phyloP scores from a whole-genome alignment of 2,329 filamentous ascomycete genomes.

The Stagonosporopsis vannaccii region DNA sequence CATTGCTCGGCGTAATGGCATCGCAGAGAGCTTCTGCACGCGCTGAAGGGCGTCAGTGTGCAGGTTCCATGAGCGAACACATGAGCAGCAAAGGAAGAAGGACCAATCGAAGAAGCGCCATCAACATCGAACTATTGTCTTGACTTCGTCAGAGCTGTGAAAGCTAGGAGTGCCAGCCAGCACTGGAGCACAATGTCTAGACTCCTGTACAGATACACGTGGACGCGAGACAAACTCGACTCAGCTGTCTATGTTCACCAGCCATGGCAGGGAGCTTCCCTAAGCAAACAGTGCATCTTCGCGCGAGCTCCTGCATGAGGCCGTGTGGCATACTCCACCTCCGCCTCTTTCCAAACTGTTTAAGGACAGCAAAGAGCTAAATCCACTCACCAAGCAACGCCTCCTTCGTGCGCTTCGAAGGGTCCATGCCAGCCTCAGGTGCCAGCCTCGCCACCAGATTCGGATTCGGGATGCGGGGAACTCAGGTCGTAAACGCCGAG shows the following conservation, averaged over 20 bases:
- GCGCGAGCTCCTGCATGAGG: not conserved
- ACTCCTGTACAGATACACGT: not conserved
- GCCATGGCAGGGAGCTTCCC: not conserved
- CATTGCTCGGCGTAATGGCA: constrained; percentile 56
- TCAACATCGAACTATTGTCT: not conserved
- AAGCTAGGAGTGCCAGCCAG: not conserved
- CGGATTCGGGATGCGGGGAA: constrained; percentile 3
- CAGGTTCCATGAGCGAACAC: not conserved
- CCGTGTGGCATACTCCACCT: not conserved
- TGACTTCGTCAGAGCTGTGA: not conserved
- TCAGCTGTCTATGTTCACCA: not conserved
- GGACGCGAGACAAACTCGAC: not conserved
- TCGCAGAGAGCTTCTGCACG: constrained; percentile 51
- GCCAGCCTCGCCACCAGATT: constrained; percentile 10
- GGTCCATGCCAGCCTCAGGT: constrained; percentile 45
- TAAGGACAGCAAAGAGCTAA: not conserved
- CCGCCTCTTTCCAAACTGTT: not conserved
- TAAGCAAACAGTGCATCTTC: not conserved
- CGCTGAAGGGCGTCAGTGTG: constrained; percentile 30
- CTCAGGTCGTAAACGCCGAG: not conserved
- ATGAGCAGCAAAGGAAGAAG: not conserved
- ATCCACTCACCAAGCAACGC: constrained; percentile 45
- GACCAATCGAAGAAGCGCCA: not conserved
- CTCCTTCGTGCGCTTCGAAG: constrained; percentile 52
- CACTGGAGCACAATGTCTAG: not conserved